These are phyloP conservation scores for Hyphopichia buzzinii DNA, from an alignment of 1,139 yeast species.

Conservation along the genomic window DNA sequence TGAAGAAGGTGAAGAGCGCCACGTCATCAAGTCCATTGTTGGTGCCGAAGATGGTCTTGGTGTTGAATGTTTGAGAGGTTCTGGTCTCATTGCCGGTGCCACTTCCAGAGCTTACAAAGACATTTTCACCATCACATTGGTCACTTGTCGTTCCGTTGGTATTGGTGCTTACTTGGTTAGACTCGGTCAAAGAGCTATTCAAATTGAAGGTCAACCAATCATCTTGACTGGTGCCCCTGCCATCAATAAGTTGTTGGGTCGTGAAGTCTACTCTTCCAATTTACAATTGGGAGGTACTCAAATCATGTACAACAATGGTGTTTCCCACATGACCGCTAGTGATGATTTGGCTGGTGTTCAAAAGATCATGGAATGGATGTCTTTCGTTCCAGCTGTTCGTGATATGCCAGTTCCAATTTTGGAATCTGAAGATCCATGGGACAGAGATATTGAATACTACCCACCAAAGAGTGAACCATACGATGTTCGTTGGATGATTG, in stretches of 20 bases:
- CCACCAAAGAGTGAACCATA: slow-evolving; percentile 75
- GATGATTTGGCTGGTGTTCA: slow-evolving; percentile 97
- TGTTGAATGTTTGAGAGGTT: slow-evolving; percentile 96
- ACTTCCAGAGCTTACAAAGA: slow-evolving; percentile 97
- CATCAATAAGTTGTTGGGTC: slow-evolving; percentile 90
- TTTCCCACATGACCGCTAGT: slow-evolving; percentile 90
- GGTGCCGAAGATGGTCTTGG: slow-evolving; percentile 97
- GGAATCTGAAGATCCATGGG: slow-evolving; percentile 85
- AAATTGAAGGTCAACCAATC: slow-evolving; percentile 97
- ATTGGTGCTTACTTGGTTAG: slow-evolving; percentile 98
- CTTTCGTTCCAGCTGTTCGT: slow-evolving; percentile 92
- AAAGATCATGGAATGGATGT: slow-evolving; percentile 91
- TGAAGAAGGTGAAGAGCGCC: slow-evolving; percentile 81
- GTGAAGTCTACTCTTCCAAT: slow-evolving; percentile 95
- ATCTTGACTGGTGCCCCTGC: slow-evolving; percentile 99
- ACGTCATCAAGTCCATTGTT: slow-evolving; percentile 77
- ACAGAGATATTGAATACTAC: slow-evolving; percentile 79
- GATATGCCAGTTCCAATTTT: slow-evolving; percentile 89
- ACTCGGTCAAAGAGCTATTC: slow-evolving; percentile 97
- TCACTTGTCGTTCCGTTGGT: slow-evolving; percentile 98
- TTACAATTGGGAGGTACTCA: slow-evolving; percentile 98
- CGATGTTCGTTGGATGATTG: slow-evolving; percentile 95
- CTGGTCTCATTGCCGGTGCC: slow-evolving; percentile 98
- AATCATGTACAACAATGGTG: slow-evolving; percentile 97
- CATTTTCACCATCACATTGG: slow-evolving; percentile 92